Percentiles rank a stretch among this genome's conserved stretches.
These are phyloP conservation scores for Linum tenue DNA, from an alignment of 345 rosid genomes.

Conservation along the genomic window DNA sequence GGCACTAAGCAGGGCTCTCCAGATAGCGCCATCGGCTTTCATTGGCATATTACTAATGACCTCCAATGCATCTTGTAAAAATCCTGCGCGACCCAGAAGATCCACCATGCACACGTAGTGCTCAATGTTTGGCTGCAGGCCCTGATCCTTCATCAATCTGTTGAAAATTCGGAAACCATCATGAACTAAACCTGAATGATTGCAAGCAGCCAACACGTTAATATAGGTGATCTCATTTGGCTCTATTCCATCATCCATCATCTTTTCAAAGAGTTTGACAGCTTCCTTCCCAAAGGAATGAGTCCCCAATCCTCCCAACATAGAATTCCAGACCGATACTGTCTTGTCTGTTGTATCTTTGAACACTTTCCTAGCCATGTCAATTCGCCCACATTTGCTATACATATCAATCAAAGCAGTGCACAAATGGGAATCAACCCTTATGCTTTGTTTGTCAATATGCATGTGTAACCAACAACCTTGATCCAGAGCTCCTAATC, in stretches of 20 bases:
- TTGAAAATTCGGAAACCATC: conserved; percentile 15
- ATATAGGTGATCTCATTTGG: conserved; percentile 20
- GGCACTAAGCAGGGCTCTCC: conserved; percentile 15
- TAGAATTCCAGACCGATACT: conserved; percentile 18
- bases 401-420: conserved; percentile 23
- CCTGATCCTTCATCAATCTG: conserved; percentile 10
- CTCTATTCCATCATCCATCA: conserved; percentile 14
- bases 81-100: conserved; percentile 17
- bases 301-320: conserved; percentile 21
- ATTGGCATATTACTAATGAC: conserved; percentile 14
- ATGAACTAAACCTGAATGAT: conserved; percentile 21
- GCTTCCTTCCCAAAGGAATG: conserved; percentile 22
- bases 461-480: conserved; percentile 19
- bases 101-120: conserved; percentile 16
- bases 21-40: conserved; percentile 14
- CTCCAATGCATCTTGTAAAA: conserved; percentile 11
- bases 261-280: conserved; percentile 12
- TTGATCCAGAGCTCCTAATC: conserved; percentile 22
- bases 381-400: conserved; percentile 17
- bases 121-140: conserved; percentile 10
- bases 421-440: conserved; percentile 15
- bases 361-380: conserved; percentile 16
- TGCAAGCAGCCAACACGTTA: conserved; percentile 17
- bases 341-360: conserved; percentile 11
- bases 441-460: conserved; percentile 7